Percentiles rank a stretch among this genome's conserved stretches.
These are phyloP conservation scores for Jaminaea rosea DNA, from an alignment of 1,284 basidiomycete species.

Conservation along the genomic window DNA sequence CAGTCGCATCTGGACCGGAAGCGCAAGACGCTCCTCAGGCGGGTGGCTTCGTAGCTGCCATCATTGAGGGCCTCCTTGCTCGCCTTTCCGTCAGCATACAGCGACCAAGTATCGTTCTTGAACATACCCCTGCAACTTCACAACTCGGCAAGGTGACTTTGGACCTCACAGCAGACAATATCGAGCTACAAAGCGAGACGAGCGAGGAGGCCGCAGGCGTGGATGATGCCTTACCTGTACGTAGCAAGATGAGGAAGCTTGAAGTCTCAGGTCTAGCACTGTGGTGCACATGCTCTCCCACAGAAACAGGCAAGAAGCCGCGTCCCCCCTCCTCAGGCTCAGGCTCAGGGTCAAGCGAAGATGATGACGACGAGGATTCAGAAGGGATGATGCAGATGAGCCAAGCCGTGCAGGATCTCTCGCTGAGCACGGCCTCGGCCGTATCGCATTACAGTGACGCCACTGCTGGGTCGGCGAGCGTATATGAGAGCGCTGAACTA, in stretches of 20 bases:
- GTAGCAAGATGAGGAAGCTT: neutral
- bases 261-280: neutral
- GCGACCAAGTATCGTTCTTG: slow-evolving; percentile 10
- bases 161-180: neutral
- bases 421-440: neutral
- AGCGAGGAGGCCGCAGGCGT: neutral
- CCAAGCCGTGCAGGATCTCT: neutral
- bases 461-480: slow-evolving; percentile 7
- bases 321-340: neutral
- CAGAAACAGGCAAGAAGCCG: neutral
- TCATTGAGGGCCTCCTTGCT: slow-evolving; percentile 26
- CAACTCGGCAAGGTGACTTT: neutral
- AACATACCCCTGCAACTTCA: neutral
- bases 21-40: slow-evolving; percentile 2
- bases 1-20: neutral
- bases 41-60: slow-evolving; percentile 16
- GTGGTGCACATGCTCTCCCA: no score
- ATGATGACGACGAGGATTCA: neutral
- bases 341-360: neutral
- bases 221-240: neutral
- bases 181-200: neutral
- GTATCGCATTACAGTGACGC: neutral
- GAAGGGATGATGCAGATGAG: neutral
- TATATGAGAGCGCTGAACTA: slow-evolving; percentile 21
- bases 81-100: slow-evolving; percentile 25